Base-by-base conservation (phyloP, 129 eudicot genomes). In the Tagetes erecta region DNA sequence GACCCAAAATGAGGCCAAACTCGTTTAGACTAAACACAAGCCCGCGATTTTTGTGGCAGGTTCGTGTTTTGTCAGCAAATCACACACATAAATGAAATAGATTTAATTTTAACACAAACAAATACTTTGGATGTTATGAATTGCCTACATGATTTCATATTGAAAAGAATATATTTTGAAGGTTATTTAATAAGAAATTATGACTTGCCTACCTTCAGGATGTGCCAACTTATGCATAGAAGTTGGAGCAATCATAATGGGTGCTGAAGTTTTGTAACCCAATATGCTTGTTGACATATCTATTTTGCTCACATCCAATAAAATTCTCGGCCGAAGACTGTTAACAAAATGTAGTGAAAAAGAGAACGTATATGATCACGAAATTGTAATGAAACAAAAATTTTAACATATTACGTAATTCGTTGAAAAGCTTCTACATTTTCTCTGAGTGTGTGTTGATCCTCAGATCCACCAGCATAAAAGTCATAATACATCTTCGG, bases 231-330 rank as follows among this genome's bases (percentile, higher is more conserved):
- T 85, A 72, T 92, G 96, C 80, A 75, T 27, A 59, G 86, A 86
- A 58, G 96, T 89, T 71, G 98, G 98, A 81, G 95, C 98, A 73
- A 92, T 77, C 87, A 92, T 78, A 64, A 92, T 86, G 34, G 98
- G 98, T 41, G 89, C 87, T 64, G 98, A 87, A 59, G 88, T 84
- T 44, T 71, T 85, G 76, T 82, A 83, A 27, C 98, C 98, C 83
- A 92, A 44, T 62, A 89, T 83, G 39, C 80, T 86, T 1, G 88
- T 85, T 51, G 98, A 87, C 88, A 87, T 81, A 41, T 92, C 87
- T 34, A 92, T 81, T 68, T 73, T 85, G 85, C 95, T 92, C 50
- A 87, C 92, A 58, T 86, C 92, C 60, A 89, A 86, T 45, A 92
- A 83, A 78, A 92, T 63, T 80, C 98, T 84, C 51, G 98, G 96